Percentiles rank a stretch among this genome's conserved stretches.
These are phyloP conservation scores for Magnusiomyces starmeri DNA, from an alignment of 1,139 yeast species.

Conservation along the genomic window DNA sequence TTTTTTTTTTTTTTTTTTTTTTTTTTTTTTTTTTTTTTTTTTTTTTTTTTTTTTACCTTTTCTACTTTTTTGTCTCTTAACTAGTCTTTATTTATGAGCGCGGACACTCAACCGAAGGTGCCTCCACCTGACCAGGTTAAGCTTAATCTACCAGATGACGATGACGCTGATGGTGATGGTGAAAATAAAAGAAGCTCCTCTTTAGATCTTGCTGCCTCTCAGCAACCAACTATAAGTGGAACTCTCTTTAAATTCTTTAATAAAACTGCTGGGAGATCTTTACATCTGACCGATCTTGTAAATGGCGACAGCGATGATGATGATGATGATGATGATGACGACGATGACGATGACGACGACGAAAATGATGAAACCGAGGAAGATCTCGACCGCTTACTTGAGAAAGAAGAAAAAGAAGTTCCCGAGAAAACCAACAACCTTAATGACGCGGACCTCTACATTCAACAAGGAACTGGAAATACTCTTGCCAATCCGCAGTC, in stretches of 20 bases:
- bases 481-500: background rate
- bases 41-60: background rate
- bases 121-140: too few relatives aligned
- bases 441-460: too few relatives aligned
- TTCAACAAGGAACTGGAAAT: too few relatives aligned
- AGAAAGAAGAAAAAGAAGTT: too few relatives aligned
- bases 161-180: too few relatives aligned
- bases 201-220: background rate
- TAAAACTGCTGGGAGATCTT: conserved; percentile 8
- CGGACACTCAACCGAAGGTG: too few relatives aligned
- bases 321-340: conserved; percentile 14
- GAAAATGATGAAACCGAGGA: background rate
- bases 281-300: conserved; percentile 4
- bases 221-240: conserved; percentile 2
- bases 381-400: too few relatives aligned
- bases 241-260: conserved; percentile 11
- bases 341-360: conserved; percentile 1
- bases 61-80: too few relatives aligned
- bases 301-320: conserved; percentile 18
- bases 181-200: background rate
- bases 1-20: background rate
- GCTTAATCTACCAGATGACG: too few relatives aligned
- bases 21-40: background rate
- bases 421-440: too few relatives aligned
- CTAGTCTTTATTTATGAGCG: too few relatives aligned